phyloP scores from a whole-genome alignment of 2,329 filamentous ascomycete species.

The Ophiostoma quercus region DNA sequence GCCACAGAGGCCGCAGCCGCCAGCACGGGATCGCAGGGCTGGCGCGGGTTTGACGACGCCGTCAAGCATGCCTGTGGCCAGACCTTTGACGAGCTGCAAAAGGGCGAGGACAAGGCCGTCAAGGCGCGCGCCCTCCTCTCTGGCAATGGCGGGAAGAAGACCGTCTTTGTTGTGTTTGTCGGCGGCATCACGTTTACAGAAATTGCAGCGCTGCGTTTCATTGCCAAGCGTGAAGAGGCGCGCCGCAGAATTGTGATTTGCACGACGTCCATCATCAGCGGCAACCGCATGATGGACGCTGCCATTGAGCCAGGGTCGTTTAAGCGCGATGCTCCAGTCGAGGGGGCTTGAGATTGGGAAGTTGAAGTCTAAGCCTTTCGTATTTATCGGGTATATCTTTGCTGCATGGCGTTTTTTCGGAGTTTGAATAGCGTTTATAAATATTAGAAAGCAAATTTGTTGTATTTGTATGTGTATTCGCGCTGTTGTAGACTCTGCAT shows the following conservation, averaged over 20 bases:
- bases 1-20: constrained; percentile 27
- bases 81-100: constrained; percentile 88
- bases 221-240: constrained; percentile 46
- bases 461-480: not conserved
- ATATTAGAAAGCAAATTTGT: not conserved
- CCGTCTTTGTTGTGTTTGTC: constrained; percentile 91
- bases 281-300: constrained; percentile 80
- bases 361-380: not conserved
- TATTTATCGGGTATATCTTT: not conserved
- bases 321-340: constrained; percentile 39
- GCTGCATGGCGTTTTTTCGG: constrained; percentile 5
- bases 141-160: constrained; percentile 70
- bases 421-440: not conserved
- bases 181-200: constrained; percentile 97
- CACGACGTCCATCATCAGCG: constrained; percentile 85
- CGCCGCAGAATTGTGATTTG: constrained; percentile 76
- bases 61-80: constrained; percentile 81
- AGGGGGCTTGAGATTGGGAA: not conserved
- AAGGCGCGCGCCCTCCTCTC: constrained; percentile 80
- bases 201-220: constrained; percentile 86
- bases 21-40: constrained; percentile 64
- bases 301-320: constrained; percentile 69
- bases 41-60: constrained; percentile 89
- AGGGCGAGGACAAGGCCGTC: constrained; percentile 85
- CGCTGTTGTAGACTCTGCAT: not conserved